Evolutionary conservation across 1,139 yeast species (phyloP), one percentile per base, ranked within the genome.

Genomic region (Suhomyces terraborum): DNA sequence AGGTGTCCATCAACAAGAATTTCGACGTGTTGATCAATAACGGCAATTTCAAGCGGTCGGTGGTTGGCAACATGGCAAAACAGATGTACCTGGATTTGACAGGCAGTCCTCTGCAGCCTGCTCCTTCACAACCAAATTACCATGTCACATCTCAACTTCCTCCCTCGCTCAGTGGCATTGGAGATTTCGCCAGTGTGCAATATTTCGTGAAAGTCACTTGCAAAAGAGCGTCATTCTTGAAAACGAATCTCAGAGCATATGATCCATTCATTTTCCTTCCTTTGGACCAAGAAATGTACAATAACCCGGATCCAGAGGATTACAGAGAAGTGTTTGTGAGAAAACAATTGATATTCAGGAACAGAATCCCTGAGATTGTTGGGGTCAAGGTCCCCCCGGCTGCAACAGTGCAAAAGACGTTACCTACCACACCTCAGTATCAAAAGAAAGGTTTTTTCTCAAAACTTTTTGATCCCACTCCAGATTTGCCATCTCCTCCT

Each of bases 171-270:
- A 60, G 69, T 16, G 80, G 75, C 5, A 47, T 71, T 43, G 75
- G 72, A 2, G 70, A 69, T 8, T 57, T 59, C 49, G 84, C 82
- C 9, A 59, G 67, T 3, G 61, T 82, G 32, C 66, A 68, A 33
- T 80, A 80, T 53, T 79, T 72, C 51, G 66, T 82, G 41, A 81
- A 81, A 54, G 85, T 72, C 8, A 80, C 86, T 0, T 80, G 82
- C 35, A 77, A 75, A 44, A 59, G 84, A 40, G 65, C 83, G 1
- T 73, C 82, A 4, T 54, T 81, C 34, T 58, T 80, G 40, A 77
- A 77, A 47, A 48, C 71, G 30, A 81, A 79, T 47, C 56, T 76
- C 30, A 61, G 85, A 34, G 61, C 73, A 5, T 59, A 57, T 33
- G 76, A 72, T 40, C 82, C 82, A 2, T 78, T 82, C 49, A 61